Evolutionary conservation across 2,329 filamentous ascomycete genomes (phyloP), one percentile per base, ranked within the genome.

Genomic region (Cladosporium sp.): DNA sequence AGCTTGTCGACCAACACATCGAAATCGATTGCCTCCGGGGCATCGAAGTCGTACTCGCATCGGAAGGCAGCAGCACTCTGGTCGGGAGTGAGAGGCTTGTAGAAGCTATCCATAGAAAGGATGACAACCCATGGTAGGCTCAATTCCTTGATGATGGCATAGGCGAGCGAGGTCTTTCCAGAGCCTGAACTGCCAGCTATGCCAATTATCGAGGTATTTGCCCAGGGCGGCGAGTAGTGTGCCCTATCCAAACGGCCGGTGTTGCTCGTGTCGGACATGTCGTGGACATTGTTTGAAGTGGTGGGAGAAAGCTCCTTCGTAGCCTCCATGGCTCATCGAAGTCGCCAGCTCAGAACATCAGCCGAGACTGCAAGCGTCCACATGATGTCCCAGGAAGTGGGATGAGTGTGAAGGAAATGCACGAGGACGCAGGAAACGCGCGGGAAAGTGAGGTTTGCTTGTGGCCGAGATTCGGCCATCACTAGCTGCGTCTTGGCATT

Each of bases 51-150:
- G 69, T 88, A 95, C 65, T 97, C 89, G 65, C 95, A 96, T 53
- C 74, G 73, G 69, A 96, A 95, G 0, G 93, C 93, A 60, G 82
- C 79, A 57, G 75, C 81, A 46, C 88, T 92, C 64, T 93, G 78
- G 63, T 91, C 90, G 2, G 83, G 77, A 15, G 82, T 86, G 59
- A 98, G 73, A 15, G 85, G 86, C 71, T 96, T 97, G 73, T 98
- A 98, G 70, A 95, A 98, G 11, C 92, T 96, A 70, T 98, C 93
- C 85, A 98, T 97, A 36, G 91, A 95, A 61, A 98, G 72, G 69
- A 98, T 96, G 43, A 96, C 91, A 54, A 98, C 93, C 92, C 93
- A 98, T 50, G 93, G 93, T 56, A 98, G 74, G 70, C 93, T 95
- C 61, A 98, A 74, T 62, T 87, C 85, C 61, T 81, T 85, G 57